Evolutionary conservation across 1,284 basidiomycete genomes (phyloP), one percentile per base, ranked within the genome.

Genomic region (Ustilago shanxiensis): DNA sequence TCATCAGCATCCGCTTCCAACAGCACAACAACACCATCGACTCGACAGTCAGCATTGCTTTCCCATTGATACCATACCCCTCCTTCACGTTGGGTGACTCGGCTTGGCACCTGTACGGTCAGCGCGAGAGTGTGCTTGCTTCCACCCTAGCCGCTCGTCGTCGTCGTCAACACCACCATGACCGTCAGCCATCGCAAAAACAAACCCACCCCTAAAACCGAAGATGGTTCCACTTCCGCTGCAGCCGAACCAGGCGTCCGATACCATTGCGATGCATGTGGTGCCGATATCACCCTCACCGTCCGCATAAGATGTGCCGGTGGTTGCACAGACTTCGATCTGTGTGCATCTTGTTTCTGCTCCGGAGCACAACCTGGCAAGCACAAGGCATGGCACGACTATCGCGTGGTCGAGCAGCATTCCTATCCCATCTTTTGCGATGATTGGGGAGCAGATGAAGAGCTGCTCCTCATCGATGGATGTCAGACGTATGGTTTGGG

Each of bases 381-480:
- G 72, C 96, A 99, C 86, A 93, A 93, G 86, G 91, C 93, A 61
- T 91, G 91, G 79, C 97, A 99, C 87, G 89, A 92, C 64, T 99
- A 99, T 87, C 93, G 95, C 64, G 92, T 99, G 60, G 93, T 98
- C 72, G 86, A 98, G 93, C 95, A 97, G 88, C 90, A 97, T 81
- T 93, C 96, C 9, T 95, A 96, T 86, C 96, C 96, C 5, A 97
- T 99, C 83, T 97, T 98, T 83, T 90, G 91, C 14, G 91, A 93
- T 70, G 95, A 97, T 85, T 99, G 96, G 96, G 96, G 95, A 37
- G 97, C 95, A 10, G 96, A 99, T 87, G 96, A 99, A 92, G 97
- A 99, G 86, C 89, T 98, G 1, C 88, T 98, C 11, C 89, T 99
- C 35, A 89, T 98, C 58, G 95, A 97, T 67, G 97, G 95, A 11